phyloP scores from a whole-genome alignment of 345 rosid species.

The Gossypium mustelinum region DNA sequence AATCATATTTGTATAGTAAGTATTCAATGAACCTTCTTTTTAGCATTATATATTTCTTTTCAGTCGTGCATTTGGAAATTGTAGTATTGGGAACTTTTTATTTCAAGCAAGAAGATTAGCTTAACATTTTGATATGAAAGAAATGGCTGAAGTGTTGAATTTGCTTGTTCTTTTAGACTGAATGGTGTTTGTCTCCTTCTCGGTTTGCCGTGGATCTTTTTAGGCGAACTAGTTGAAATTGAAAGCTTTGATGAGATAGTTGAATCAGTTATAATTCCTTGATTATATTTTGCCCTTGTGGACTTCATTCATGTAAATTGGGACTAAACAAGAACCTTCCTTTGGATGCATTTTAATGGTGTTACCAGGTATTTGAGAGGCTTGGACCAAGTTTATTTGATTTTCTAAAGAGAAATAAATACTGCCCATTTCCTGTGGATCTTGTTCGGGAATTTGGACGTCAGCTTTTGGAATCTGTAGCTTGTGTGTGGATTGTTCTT shows the following conservation, averaged over 20 bases:
- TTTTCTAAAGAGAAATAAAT: constrained; percentile 89
- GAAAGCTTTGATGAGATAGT: not conserved
- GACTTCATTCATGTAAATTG: constrained; percentile 30
- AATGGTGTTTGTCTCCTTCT: not conserved
- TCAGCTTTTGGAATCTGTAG: constrained; percentile 94
- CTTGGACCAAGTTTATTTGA: constrained; percentile 97
- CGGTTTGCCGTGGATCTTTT: not conserved
- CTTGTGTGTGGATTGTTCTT: constrained; percentile 79
- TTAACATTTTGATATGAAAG: not conserved
- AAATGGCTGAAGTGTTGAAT: not conserved
- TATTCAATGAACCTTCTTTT: constrained; percentile 24
- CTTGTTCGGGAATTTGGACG: constrained; percentile 91
- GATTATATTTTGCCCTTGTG: constrained; percentile 18
- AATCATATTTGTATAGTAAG: constrained; percentile 77
- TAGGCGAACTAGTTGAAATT: not conserved
- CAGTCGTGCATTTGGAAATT: not conserved
- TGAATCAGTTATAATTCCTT: constrained; percentile 12
- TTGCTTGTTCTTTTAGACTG: constrained; percentile 3
- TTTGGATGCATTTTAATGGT: constrained; percentile 69
- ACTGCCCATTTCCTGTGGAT: constrained; percentile 84
- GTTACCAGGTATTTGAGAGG: constrained; percentile 89
- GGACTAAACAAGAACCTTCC: constrained; percentile 50
- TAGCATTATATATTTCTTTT: not conserved
- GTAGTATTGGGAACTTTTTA: not conserved
- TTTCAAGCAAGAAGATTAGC: not conserved